These are phyloP conservation scores for Solanum commersonii DNA, from an alignment of 257 asterid species.

Conservation along the genomic window DNA sequence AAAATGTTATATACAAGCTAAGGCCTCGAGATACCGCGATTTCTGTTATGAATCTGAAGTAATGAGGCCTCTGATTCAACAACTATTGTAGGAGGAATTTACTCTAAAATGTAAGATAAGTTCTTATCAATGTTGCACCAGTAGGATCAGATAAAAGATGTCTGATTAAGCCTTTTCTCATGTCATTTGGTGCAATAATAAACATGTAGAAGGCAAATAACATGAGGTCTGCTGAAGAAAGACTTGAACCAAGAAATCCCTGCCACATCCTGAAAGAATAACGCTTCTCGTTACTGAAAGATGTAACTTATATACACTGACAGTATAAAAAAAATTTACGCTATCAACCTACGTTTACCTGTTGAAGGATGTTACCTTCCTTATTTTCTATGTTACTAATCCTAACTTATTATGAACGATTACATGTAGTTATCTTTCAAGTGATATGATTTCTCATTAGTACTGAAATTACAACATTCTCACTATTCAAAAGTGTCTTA, in stretches of 20 bases:
- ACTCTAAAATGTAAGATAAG: constrained; percentile 55
- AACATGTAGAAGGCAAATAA: constrained; percentile 89
- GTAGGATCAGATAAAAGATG: constrained; percentile 96
- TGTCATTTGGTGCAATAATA: constrained; percentile 79
- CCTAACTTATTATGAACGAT: background rate
- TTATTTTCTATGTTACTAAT: background rate
- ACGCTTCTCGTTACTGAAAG: background rate
- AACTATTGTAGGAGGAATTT: background rate
- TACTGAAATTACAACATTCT: background rate
- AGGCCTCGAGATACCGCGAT: background rate
- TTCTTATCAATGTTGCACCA: constrained; percentile 74
- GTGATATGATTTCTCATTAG: background rate
- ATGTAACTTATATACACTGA: background rate
- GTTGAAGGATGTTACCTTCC: background rate
- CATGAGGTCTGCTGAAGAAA: constrained; percentile 79
- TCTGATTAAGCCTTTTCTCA: constrained; percentile 79
- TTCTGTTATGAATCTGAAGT: background rate
- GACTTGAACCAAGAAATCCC: constrained; percentile 93
- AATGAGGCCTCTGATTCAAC: background rate
- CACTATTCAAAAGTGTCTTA: background rate
- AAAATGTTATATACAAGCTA: background rate
- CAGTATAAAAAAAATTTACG: background rate
- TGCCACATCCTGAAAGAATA: constrained; percentile 77
- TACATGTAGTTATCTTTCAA: background rate
- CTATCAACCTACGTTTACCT: background rate